Conservation (phyloP, 169 alveolate species). For the Plasmodium coatneyi region DNA sequence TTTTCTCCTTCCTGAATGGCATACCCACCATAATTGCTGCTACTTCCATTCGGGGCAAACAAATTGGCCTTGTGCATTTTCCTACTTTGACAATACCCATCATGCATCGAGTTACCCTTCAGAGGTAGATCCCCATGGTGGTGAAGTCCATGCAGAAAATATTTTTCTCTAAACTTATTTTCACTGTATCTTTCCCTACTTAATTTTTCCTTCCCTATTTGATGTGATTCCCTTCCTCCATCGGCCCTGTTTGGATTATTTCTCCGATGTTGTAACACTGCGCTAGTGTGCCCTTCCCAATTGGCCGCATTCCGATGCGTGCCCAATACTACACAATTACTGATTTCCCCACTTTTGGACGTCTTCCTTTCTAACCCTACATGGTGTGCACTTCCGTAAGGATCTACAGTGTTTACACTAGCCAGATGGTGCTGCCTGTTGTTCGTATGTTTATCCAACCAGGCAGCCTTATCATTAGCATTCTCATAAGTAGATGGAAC, state of each 20-base stretch:
- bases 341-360: not conserved
- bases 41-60: slow-evolving; percentile 5
- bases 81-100: not conserved
- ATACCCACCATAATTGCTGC: not conserved
- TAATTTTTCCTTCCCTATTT: not conserved
- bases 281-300: not conserved
- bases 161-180: slow-evolving; percentile 5
- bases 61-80: slow-evolving; percentile 59
- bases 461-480: not conserved
- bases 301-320: not conserved
- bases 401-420: not conserved
- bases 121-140: not conserved
- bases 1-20: not conserved
- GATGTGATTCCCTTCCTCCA: not conserved
- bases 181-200: not conserved
- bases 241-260: not conserved
- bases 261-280: not conserved
- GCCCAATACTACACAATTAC: not conserved
- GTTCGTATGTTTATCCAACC: not conserved
- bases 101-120: not conserved
- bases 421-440: not conserved
- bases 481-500: not conserved
- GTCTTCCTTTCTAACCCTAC: not conserved
- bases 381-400: not conserved
- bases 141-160: not conserved